A percentile compares a stretch with the other conserved stretches of the same genome.
Conservation (phyloP, 495 filamentous ascomycete species). For the Geopyxis carbonaria region DNA sequence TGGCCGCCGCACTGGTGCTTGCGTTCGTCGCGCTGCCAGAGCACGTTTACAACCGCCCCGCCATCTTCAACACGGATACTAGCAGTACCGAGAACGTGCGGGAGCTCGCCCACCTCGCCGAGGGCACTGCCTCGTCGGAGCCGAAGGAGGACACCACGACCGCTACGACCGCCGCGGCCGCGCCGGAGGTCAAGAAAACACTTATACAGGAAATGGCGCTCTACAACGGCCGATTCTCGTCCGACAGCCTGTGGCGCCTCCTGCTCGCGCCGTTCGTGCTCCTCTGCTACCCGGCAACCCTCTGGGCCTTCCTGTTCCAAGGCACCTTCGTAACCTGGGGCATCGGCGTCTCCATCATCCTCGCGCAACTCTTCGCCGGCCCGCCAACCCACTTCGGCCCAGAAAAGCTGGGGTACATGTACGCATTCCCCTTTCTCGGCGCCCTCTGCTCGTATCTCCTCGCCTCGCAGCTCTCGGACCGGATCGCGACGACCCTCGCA, state of each 20-base stretch:
- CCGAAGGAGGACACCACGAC: not conserved
- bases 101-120: conserved; percentile 13
- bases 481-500: conserved; percentile 31
- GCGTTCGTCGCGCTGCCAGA: conserved; percentile 23
- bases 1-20: conserved; percentile 16
- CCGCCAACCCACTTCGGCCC: conserved; percentile 29
- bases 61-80: conserved; percentile 24
- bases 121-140: conserved; percentile 3
- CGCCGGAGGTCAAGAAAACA: conserved; percentile 23
- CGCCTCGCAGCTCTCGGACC: conserved; percentile 32
- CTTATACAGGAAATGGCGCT: conserved; percentile 27
- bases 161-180: not conserved
- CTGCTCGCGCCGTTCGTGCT: conserved; percentile 27
- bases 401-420: conserved; percentile 29
- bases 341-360: conserved; percentile 27
- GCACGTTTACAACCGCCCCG: conserved; percentile 22
- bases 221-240: conserved; percentile 27
- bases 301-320: conserved; percentile 30
- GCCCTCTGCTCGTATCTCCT: conserved; percentile 31
- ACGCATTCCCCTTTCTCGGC: conserved; percentile 32
- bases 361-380: conserved; percentile 28
- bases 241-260: conserved; percentile 27
- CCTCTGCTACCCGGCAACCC: conserved; percentile 28
- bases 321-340: conserved; percentile 31
- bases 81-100: conserved; percentile 8